phyloP scores from a whole-genome alignment of 257 asterid genomes.

The Henckelia pumila region DNA sequence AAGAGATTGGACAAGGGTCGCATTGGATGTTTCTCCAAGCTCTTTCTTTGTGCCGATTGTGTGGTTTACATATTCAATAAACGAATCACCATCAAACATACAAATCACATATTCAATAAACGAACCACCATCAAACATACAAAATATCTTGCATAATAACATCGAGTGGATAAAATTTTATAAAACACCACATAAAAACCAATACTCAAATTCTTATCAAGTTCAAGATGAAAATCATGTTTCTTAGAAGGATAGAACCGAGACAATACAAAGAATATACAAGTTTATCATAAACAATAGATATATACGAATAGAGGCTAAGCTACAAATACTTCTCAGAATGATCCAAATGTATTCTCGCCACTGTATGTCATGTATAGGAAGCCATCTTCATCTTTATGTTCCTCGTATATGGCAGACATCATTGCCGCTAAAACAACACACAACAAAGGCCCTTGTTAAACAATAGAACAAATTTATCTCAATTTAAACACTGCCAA shows the following conservation, averaged over 20 bases:
- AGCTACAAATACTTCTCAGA: background rate
- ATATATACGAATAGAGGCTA: background rate
- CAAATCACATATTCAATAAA: too few relatives aligned
- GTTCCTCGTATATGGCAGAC: slow-evolving; percentile 32
- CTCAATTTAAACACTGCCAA: background rate
- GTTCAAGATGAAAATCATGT: background rate
- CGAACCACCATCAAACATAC: too few relatives aligned
- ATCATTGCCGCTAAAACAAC: slow-evolving; percentile 25
- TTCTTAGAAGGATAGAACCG: background rate
- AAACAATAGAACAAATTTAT: background rate
- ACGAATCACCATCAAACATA: too few relatives aligned
- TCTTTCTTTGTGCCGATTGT: too few relatives aligned
- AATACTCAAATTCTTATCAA: background rate
- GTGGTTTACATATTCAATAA: too few relatives aligned
- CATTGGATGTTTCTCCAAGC: too few relatives aligned
- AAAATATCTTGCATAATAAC: background rate
- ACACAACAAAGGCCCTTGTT: background rate
- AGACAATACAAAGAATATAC: background rate
- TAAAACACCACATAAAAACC: background rate
- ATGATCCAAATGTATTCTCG: slow-evolving; percentile 32
- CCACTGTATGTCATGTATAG: slow-evolving; percentile 37
- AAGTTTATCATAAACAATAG: background rate
- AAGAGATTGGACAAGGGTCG: too few relatives aligned
- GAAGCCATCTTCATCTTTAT: slow-evolving; percentile 36
- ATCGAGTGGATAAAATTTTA: background rate